Conservation (phyloP, 805 yeast genomes). For the Wickerhamomyces tratensis region DNA sequence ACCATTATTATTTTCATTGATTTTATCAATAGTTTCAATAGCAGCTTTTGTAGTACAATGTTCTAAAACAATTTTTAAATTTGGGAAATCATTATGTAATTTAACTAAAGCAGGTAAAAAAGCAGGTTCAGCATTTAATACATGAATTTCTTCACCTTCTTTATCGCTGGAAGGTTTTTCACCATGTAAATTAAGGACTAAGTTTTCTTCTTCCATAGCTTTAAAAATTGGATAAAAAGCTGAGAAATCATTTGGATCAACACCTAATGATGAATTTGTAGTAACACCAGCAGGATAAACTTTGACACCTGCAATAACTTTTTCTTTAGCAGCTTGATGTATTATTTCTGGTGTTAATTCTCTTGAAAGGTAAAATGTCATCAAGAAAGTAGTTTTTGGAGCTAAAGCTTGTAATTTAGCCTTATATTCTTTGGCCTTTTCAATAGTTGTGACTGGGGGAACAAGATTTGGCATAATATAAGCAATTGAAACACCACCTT, state of each 20-base stretch:
- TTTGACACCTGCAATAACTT: constrained; percentile 78
- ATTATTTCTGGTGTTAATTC: constrained; percentile 82
- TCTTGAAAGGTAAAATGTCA: constrained; percentile 79
- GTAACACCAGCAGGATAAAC: constrained; percentile 99
- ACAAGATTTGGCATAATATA: constrained; percentile 94
- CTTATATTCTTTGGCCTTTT: constrained; percentile 64
- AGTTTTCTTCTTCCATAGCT: constrained; percentile 70
- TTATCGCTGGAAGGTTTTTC: constrained; percentile 71
- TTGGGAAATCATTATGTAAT: constrained; percentile 77
- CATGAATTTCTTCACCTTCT: constrained; percentile 63
- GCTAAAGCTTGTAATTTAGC: constrained; percentile 49
- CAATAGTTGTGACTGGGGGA: constrained; percentile 82
- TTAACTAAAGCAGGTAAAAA: constrained; percentile 83
- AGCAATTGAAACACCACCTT: constrained; percentile 88
- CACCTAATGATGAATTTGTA: constrained; percentile 90
- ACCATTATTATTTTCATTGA: constrained; percentile 36
- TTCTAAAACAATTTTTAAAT: constrained; percentile 77
- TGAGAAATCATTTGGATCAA: constrained; percentile 85
- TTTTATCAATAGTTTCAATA: constrained; percentile 58
- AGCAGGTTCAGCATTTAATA: constrained; percentile 87
- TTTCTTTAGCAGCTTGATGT: constrained; percentile 60
- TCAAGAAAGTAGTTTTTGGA: constrained; percentile 79
- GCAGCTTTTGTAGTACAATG: constrained; percentile 95
- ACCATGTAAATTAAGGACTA: constrained; percentile 88
- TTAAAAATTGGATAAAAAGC: constrained; percentile 83